These are phyloP conservation scores for Anethum foeniculum DNA, from an alignment of 140 eudicot species.

Conservation along the genomic window DNA sequence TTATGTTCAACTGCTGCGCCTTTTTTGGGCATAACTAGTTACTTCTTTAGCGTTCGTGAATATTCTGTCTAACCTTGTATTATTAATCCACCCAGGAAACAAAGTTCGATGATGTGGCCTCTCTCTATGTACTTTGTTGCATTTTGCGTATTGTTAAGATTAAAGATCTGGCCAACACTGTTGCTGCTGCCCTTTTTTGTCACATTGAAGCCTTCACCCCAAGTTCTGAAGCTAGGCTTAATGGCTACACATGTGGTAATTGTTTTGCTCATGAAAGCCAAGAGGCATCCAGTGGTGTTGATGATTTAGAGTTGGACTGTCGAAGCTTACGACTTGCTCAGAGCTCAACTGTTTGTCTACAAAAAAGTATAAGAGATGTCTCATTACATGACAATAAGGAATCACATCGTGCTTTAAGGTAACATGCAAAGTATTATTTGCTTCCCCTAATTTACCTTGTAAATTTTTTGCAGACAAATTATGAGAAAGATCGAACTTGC, in stretches of 20 bases:
- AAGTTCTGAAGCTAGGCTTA: slow-evolving; percentile 42
- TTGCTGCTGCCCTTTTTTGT: slow-evolving; percentile 81
- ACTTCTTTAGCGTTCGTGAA: neutral
- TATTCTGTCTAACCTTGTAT: slow-evolving; percentile 3
- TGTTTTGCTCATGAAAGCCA: slow-evolving; percentile 27
- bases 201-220: slow-evolving; percentile 37
- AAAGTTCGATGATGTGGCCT: slow-evolving; percentile 55
- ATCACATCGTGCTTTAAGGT: slow-evolving; percentile 53
- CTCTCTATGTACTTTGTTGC: slow-evolving; percentile 79
- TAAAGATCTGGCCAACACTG: slow-evolving; percentile 81
- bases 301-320: slow-evolving; percentile 23
- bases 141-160: slow-evolving; percentile 87
- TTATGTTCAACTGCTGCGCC: neutral
- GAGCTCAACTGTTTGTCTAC: slow-evolving; percentile 28
- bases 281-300: slow-evolving; percentile 24
- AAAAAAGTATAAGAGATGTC: slow-evolving; percentile 13
- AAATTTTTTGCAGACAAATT: neutral
- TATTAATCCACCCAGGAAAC: slow-evolving; percentile 41
- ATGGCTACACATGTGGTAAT: slow-evolving; percentile 36
- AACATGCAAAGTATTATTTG: neutral
- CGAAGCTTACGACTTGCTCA: slow-evolving; percentile 27
- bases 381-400: slow-evolving; percentile 25
- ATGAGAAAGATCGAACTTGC: neutral
- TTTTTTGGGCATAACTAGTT: neutral
- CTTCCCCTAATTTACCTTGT: neutral